Evolutionary conservation across 495 filamentous ascomycete genomes (phyloP).

Genomic region (Hypoxylon lienhwacheense): DNA sequence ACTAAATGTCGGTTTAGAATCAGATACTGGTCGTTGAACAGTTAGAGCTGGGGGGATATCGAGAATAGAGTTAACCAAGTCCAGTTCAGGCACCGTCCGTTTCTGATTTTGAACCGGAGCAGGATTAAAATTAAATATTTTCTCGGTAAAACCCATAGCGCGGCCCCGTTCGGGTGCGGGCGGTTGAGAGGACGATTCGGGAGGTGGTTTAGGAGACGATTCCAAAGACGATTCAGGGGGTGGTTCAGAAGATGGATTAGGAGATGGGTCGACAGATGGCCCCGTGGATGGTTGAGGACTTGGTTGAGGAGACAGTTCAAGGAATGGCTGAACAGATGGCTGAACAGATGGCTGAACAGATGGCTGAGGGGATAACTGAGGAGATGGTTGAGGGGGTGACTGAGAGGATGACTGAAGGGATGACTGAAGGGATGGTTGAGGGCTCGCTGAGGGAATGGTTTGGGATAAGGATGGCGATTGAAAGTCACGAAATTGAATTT

Average conservation of each 20-base stretch:
- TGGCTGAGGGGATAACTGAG: not conserved
- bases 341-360: not conserved
- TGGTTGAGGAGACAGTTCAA: not conserved
- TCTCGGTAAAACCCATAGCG: no score
- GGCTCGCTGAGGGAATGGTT: no score
- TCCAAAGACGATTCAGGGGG: not conserved
- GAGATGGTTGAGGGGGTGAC: not conserved
- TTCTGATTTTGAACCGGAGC: no score
- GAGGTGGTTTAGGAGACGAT: not conserved
- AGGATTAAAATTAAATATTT: no score
- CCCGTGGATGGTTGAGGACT: not conserved
- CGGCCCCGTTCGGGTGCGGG: no score
- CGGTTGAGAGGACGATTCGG: not conserved
- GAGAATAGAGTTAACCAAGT: not conserved
- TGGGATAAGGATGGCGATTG: no score
- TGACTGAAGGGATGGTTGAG: no score
- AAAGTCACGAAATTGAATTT: no score
- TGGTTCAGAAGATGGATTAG: not conserved
- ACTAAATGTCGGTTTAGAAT: not conserved
- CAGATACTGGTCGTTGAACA: no score
- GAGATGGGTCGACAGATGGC: not conserved
- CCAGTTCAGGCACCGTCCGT: no score
- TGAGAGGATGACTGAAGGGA: no score
- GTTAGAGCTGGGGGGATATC: no score
- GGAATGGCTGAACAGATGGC: not conserved